phyloP scores from a whole-genome alignment of 805 yeast genomes.

The Sugiyamaella chiloensis region DNA sequence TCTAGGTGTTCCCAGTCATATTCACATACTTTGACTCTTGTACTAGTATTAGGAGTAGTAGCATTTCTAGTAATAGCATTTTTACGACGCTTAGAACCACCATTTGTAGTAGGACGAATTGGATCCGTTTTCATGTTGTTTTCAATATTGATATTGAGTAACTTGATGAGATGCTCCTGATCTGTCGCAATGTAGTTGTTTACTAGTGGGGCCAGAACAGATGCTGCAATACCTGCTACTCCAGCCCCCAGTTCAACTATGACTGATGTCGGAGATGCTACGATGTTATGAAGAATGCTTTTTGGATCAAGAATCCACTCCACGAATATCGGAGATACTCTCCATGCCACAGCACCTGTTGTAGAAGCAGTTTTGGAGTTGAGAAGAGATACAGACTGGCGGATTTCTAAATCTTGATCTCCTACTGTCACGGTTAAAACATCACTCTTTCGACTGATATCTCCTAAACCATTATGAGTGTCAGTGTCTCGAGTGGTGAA shows the following conservation, averaged over 20 bases:
- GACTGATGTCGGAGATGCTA: conserved; percentile 19
- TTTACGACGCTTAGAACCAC: not conserved
- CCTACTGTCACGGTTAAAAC: conserved; percentile 22
- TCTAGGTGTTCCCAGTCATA: conserved; percentile 60
- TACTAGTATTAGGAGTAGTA: not conserved
- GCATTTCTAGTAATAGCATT: conserved; percentile 1
- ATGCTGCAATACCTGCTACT: conserved; percentile 49
- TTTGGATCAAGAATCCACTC: conserved; percentile 49
- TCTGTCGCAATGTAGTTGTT: conserved; percentile 54
- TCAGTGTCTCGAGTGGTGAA: conserved; percentile 21
- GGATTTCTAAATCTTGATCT: conserved; percentile 19
- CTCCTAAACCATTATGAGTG: conserved; percentile 28
- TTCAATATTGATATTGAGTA: conserved; percentile 45
- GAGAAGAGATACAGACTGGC: conserved; percentile 19
- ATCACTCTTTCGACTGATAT: conserved; percentile 25
- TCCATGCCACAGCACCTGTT: conserved; percentile 68
- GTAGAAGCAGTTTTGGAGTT: conserved; percentile 32
- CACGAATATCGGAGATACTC: conserved; percentile 44
- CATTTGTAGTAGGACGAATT: not conserved
- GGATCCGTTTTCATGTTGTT: conserved; percentile 35
- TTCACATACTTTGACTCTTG: conserved; percentile 42
- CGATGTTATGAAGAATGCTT: conserved; percentile 2
- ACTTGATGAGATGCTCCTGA: conserved; percentile 51
- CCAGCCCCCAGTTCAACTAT: conserved; percentile 66
- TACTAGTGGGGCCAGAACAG: conserved; percentile 37